Evolutionary conservation across 2,329 filamentous ascomycete species (phyloP), one percentile per base, ranked within the genome.

Genomic region (Xylariaceae sp.): DNA sequence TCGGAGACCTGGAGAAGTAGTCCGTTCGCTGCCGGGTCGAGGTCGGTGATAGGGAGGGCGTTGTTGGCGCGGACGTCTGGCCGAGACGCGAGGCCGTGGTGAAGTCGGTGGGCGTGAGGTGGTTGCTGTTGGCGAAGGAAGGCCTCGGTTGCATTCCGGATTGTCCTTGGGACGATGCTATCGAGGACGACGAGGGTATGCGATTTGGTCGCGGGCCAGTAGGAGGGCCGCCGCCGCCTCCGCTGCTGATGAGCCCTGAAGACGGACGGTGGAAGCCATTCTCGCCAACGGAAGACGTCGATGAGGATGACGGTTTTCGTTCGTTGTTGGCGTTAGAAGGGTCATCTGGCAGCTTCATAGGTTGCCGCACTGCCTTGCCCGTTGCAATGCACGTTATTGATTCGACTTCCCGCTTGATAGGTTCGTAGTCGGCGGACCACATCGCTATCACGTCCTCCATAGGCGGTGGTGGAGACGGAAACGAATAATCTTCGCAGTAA

Each of bases 401-500:
- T 73, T 95, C 90, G 42, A 88, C 73, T 62, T 92, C 82, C 56
- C 81, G 78, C 61, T 89, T 87, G 47, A 86, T 74, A 0, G 87
- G 82, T 29, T 81, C 81, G 68, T 88, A 90, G 56, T 80, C 79
- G 2, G 74, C 73, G 48, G 88, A 82, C 86, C 88, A 95, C 43
- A 79, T 73, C 4, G 82, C 77, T 54, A 92, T 78, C 5, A 95
- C 85, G 48, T 89, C 83, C 21, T 88, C 84, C 78, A 92, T 88
- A 16, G 87, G 82, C 2, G 89, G 88, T 10, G 90, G 81, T 1
- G 89, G 88, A 44, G 87, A 88, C 0, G 88, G 88, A 65, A 92
- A 88, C 4, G 82, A 79, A 63, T 86, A 79, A 26, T 88, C 82
- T 63, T 86, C 79, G 63, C 88, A 91, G 72, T 89, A 95, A 54